phyloP scores from a whole-genome alignment of 495 filamentous ascomycete species.

The Podospora pseudopauciseta region DNA sequence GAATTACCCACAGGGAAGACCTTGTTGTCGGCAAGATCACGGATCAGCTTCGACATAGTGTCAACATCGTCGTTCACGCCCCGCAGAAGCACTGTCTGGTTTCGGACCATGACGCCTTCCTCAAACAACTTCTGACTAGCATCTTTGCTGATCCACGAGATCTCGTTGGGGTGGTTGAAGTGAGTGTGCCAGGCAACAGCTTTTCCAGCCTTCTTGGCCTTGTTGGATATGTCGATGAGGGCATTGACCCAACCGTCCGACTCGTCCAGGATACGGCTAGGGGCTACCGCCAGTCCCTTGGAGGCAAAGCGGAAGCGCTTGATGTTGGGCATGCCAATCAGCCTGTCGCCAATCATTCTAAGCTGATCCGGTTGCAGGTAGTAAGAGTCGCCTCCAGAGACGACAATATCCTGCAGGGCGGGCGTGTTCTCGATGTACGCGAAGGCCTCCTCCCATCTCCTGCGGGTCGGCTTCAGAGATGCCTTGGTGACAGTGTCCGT shows the following conservation, averaged over 20 bases:
- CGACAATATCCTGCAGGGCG: constrained; percentile 50
- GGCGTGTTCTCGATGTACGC: constrained; percentile 50
- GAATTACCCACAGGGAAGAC: constrained; percentile 47
- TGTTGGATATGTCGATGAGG: constrained; percentile 45
- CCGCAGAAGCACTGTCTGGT: constrained; percentile 52
- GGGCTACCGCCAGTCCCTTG: constrained; percentile 54
- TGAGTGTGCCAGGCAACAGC: constrained; percentile 59
- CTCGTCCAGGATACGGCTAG: constrained; percentile 47
- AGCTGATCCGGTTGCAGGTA: constrained; percentile 41
- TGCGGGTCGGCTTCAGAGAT: constrained; percentile 38
- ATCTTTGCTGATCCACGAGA: constrained; percentile 54
- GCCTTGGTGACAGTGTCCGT: constrained; percentile 50
- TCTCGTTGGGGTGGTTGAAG: constrained; percentile 59
- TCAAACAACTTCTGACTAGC: constrained; percentile 49
- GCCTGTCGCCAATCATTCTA: constrained; percentile 37
- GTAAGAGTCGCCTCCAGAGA: constrained; percentile 58
- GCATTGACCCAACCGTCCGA: constrained; percentile 51
- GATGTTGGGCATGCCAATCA: constrained; percentile 41
- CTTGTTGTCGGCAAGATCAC: constrained; percentile 50
- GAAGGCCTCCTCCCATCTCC: constrained; percentile 46
- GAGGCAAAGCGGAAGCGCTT: constrained; percentile 54
- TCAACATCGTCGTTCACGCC: constrained; percentile 53
- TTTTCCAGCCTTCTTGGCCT: constrained; percentile 49
- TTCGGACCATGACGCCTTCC: constrained; percentile 49
- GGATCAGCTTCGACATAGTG: constrained; percentile 51